A percentile compares a stretch with the other conserved stretches of the same genome.
phyloP scores from a whole-genome alignment of 371 early-diverging fungal species.

The Saksenaea oblongispora region DNA sequence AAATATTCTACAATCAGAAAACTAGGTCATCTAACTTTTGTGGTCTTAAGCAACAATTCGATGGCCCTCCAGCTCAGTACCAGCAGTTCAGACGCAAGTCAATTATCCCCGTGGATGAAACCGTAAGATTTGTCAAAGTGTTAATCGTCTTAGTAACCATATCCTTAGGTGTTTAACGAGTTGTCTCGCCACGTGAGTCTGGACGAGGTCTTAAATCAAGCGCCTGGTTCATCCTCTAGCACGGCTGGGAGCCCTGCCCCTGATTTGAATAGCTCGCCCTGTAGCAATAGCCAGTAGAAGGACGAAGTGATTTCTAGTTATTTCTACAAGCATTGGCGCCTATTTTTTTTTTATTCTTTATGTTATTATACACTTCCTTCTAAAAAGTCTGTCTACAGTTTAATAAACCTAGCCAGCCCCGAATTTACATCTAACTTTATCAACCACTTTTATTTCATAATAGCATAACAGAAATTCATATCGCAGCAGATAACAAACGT shows the following conservation, averaged over 20 bases:
- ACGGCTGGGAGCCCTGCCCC: neutral
- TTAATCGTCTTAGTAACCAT: neutral
- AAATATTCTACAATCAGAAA: neutral
- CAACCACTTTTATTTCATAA: too few species aligned
- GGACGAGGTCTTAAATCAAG: conserved; percentile 76
- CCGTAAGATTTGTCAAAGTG: conserved; percentile 31
- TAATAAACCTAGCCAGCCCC: too few species aligned
- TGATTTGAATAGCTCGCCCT: neutral
- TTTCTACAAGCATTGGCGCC: neutral
- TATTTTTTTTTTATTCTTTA: neutral
- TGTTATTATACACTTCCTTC: too few species aligned
- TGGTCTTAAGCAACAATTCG: conserved; percentile 63
- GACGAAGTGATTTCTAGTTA: neutral
- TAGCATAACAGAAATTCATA: too few species aligned
- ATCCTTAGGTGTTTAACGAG: conserved; percentile 68
- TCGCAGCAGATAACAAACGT: too few species aligned
- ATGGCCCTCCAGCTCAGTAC: conserved; percentile 56
- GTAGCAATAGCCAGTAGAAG: neutral
- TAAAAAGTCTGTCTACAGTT: too few species aligned
- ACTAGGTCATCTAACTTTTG: neutral
- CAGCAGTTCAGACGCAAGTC: conserved; percentile 89
- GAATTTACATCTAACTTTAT: too few species aligned
- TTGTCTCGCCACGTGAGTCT: conserved; percentile 82
- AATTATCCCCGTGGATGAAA: conserved; percentile 88
- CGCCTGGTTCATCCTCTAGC: conserved; percentile 36